Evolutionary conservation across 371 early-diverging fungal species (phyloP), one percentile per base, ranked within the genome.

Genomic region (Mucor plumbeus): DNA sequence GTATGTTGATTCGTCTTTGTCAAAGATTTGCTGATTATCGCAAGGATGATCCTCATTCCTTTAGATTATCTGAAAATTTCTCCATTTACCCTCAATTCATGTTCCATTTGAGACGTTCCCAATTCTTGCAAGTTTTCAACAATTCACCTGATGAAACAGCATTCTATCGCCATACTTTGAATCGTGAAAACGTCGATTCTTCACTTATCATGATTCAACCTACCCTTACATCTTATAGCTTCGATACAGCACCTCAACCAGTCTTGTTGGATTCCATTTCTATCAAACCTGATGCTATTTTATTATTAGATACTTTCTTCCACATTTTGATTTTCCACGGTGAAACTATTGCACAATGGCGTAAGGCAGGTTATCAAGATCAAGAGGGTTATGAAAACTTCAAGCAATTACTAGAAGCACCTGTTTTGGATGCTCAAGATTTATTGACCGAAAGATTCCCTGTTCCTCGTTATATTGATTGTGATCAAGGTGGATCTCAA

Each of bases 191-290:
- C 80, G 93, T 94, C 39, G 93, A 95, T 82, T 96, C 95, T 72
- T 95, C 98, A 38, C 83, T 99, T 39, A 97, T 99, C 64, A 99
- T 99, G 98, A 99, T 99, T 62, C 97, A 99, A 78, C 99, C 99
- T 1, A 95, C 99, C 0, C 83, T 99, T 63, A 95, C 94, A 77
- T 91, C 95, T 11, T 99, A 96, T 77, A 87, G 90, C 19, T 96
- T 99, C 70, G 93, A 96, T 47, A 90, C 87, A 13, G 90, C 93
- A 35, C 94, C 99, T 19, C 87, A 90, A 34, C 99, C 99, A 1
- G 99, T 99, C 1, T 84, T 99, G 48, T 80, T 99, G 67, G 99
- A 99, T 84, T 97, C 98, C 19, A 89, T 96, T 43, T 98, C 99
- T 40, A 92, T 99, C 75, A 94, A 96, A 71, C 94, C 97, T 4